phyloP scores from a whole-genome alignment of 2,329 filamentous ascomycete species.

The Fusarium annulatum region DNA sequence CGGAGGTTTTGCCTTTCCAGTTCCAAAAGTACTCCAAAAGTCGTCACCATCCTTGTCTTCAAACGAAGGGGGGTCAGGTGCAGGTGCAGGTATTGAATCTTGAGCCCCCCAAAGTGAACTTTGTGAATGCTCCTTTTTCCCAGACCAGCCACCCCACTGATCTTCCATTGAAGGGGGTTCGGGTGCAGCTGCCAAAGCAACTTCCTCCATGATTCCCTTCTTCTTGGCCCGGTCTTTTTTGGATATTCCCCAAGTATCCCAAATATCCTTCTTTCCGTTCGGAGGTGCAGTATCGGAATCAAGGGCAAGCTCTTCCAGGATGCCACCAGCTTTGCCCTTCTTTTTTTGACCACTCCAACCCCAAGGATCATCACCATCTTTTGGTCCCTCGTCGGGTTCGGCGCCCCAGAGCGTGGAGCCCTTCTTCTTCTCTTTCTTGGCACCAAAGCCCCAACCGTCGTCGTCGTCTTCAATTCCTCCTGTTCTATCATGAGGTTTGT shows the following conservation, averaged over 20 bases:
- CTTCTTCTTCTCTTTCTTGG: conserved; percentile 58
- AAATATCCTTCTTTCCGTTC: conserved; percentile 47
- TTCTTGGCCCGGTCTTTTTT: conserved; percentile 50
- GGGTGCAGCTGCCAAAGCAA: conserved; percentile 29
- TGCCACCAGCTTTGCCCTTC: conserved; percentile 42
- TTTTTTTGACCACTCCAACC: conserved; percentile 54
- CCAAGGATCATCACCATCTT: conserved; percentile 49
- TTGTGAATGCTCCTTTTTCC: conserved; percentile 49
- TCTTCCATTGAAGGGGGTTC: conserved; percentile 43
- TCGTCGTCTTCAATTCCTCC: conserved; percentile 28
- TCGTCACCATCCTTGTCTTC: conserved; percentile 40
- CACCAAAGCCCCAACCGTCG: conserved; percentile 48
- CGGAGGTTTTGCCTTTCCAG: conserved; percentile 39
- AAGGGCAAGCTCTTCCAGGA: conserved; percentile 30
- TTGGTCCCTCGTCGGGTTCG: conserved; percentile 47
- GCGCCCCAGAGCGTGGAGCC: conserved; percentile 50
- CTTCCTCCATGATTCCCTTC: conserved; percentile 45
- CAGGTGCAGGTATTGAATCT: conserved; percentile 35
- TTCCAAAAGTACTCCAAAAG: conserved; percentile 42
- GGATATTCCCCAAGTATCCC: conserved; percentile 47
- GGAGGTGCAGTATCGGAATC: conserved; percentile 40
- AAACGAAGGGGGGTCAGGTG: conserved; percentile 36
- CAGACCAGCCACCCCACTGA: conserved; percentile 44
- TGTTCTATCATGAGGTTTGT: conserved; percentile 57
- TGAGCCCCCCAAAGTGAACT: conserved; percentile 39